Base-by-base conservation (phyloP, 2,329 filamentous ascomycete genomes). In the Aspergillus aculeatus region DNA sequence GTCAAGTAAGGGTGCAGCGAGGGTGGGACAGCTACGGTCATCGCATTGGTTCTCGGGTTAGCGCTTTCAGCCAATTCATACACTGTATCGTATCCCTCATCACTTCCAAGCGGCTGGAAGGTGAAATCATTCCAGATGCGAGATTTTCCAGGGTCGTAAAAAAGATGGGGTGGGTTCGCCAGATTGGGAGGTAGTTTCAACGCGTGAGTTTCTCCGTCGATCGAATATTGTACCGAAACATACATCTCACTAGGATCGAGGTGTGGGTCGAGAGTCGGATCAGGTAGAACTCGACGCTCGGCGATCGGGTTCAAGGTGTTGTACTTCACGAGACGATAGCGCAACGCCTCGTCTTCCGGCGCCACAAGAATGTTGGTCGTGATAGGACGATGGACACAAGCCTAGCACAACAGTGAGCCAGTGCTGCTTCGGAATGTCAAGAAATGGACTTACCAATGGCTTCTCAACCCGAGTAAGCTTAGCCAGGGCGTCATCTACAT, bases 91-190 rank as follows among this genome's bases (percentile, higher is more conserved):
- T 66, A 66, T 23, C 68, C 67, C 7, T 63, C 64, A 6, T 63
- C 62, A 29, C 70, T 66, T 10, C 75, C 74, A n/a, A 76, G 62
- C 52, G 69, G 68, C 24, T 64, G 59, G 54, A 73, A 76, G 9
- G 63, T 65, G 54, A 69, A 72, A 54, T 69, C 62, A 24, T 63
- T 62, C 75, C 75, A 77, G 16, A 75, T 59, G 10, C 64, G 68
- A 5, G 74, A 72, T 11, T 57, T 57, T 14, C 65, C 68, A 24
- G 67, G 57, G 19, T 66, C 62, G 14, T 56, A 58, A 12, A 61
- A 67, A 9, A 64, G 56, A 4, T 47, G 57, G 24, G 64, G 63
- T 4, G 70, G 69, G 12, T 62, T 47, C 4, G 50, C 31, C 16
- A 70, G 56, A 41, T 67, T 70, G 3, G 57, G 47, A 7, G 68